A percentile compares a stretch with the other conserved stretches of the same genome.
Evolutionary conservation across 768 basidiomycete species (phyloP).

Genomic region (Chalciporus piperatus): DNA sequence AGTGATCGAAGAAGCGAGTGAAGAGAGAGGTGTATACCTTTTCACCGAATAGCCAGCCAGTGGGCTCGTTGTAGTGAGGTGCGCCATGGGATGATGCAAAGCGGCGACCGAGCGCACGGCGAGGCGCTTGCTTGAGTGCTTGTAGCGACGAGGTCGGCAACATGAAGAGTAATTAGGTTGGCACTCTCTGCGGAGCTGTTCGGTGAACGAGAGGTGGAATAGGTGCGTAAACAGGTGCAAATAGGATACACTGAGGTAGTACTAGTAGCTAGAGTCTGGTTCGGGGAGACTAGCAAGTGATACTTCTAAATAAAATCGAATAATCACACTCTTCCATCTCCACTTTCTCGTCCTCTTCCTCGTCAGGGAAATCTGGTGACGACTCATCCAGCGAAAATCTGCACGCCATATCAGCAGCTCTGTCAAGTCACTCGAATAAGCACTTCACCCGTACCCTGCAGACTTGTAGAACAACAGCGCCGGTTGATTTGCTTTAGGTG

Average conservation of each 20-base stretch:
- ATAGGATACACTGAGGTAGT: conserved; percentile 8
- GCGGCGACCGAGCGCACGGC: conserved; percentile 37
- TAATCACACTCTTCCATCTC: conserved; percentile 38
- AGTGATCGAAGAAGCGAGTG: background rate
- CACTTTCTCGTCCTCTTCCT: conserved; percentile 27
- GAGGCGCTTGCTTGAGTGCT: conserved; percentile 15
- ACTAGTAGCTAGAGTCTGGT: no score
- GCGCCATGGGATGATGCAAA: conserved; percentile 76
- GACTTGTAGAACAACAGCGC: conserved; percentile 53
- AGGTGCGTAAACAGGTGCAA: conserved; percentile 29
- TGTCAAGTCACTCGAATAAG: background rate
- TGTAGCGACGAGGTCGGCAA: conserved; percentile 51
- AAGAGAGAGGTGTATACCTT: conserved; percentile 50
- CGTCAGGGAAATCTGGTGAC: conserved; percentile 44
- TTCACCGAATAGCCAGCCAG: conserved; percentile 85
- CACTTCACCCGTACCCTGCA: conserved; percentile 45
- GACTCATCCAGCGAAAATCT: conserved; percentile 55
- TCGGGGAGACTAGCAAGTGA: no score
- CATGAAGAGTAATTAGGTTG: conserved; percentile 29
- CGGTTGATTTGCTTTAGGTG: conserved; percentile 39
- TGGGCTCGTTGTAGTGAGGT: conserved; percentile 86
- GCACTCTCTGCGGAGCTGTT: background rate
- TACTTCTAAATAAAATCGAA: conserved; percentile 35
- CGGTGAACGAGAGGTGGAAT: conserved; percentile 3
- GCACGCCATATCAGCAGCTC: conserved; percentile 10